phyloP scores from a whole-genome alignment of 768 basidiomycete genomes.

The Nidularia pulvinata region DNA sequence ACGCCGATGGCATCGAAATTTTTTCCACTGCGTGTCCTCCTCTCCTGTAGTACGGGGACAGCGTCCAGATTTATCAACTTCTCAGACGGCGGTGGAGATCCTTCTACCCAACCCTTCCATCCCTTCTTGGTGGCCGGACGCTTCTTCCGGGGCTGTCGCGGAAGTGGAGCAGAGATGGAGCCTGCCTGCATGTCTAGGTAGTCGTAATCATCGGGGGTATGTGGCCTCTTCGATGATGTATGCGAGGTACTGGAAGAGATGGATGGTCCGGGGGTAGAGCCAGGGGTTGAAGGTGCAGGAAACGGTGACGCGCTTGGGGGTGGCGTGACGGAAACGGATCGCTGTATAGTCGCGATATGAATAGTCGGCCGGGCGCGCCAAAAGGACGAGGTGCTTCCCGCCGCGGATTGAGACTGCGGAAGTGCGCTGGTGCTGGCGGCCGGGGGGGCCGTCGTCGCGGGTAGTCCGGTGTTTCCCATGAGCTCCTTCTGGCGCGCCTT shows the following conservation, averaged over 20 bases:
- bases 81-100: slow-evolving; percentile 76
- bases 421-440: slow-evolving; percentile 24
- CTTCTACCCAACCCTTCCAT: slow-evolving; percentile 93
- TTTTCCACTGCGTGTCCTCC: slow-evolving; percentile 83
- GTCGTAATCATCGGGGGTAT: slow-evolving; percentile 68
- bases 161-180: slow-evolving; percentile 18
- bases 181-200: slow-evolving; percentile 20
- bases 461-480: slow-evolving; percentile 18
- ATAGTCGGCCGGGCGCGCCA: slow-evolving; percentile 76
- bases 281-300: slow-evolving; percentile 54
- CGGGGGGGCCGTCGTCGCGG: slow-evolving; percentile 22
- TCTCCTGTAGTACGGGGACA: slow-evolving; percentile 68
- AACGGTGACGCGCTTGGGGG: slow-evolving; percentile 53
- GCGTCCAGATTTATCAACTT: slow-evolving; percentile 83
- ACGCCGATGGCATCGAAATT: slow-evolving; percentile 81
- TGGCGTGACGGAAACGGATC: slow-evolving; percentile 75
- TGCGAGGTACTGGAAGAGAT: slow-evolving; percentile 72
- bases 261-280: slow-evolving; percentile 76
- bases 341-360: slow-evolving; percentile 67
- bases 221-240: slow-evolving; percentile 80
- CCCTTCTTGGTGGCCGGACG: slow-evolving; percentile 74
- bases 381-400: slow-evolving; percentile 44
- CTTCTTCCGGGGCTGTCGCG: slow-evolving; percentile 46
- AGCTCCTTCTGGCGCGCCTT: slow-evolving; percentile 28
- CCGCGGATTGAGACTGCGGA: slow-evolving; percentile 17